phyloP scores from a whole-genome alignment of 1,284 basidiomycete genomes.

The Apiotrichum akiyoshidainum region DNA sequence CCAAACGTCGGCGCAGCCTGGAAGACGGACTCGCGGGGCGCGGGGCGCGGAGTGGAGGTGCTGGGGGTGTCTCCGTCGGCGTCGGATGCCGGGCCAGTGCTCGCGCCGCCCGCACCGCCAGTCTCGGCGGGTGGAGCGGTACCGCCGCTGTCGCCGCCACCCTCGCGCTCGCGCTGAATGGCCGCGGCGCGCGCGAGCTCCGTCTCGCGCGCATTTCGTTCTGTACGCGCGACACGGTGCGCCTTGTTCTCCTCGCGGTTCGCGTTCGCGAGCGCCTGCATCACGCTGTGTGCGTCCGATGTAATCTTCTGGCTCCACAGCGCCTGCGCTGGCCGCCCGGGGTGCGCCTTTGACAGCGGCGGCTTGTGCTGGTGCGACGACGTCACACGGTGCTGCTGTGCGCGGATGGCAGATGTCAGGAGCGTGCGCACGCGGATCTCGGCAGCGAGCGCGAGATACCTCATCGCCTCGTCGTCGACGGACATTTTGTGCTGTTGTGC shows the following conservation, averaged over 20 bases:
- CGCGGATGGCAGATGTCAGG: constrained; percentile 32
- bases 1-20: constrained; percentile 24
- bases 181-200: constrained; percentile 31
- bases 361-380: constrained; percentile 36
- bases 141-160: not conserved
- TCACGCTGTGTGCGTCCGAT: constrained; percentile 34
- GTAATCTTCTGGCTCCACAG: constrained; percentile 40
- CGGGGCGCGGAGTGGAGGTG: not conserved
- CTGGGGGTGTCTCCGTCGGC: constrained; percentile 9
- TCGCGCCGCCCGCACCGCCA: not conserved
- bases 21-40: constrained; percentile 15
- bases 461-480: constrained; percentile 39
- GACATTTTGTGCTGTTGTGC: constrained; percentile 33
- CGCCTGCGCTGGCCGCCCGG: constrained; percentile 11
- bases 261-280: constrained; percentile 31
- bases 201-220: constrained; percentile 40
- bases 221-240: constrained; percentile 38
- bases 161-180: constrained; percentile 14
- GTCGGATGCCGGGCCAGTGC: constrained; percentile 5
- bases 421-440: constrained; percentile 40
- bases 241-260: constrained; percentile 42
- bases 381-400: constrained; percentile 42
- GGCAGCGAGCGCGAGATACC: constrained; percentile 41
- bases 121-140: too few relatives aligned
- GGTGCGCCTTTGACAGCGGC: constrained; percentile 20